Conservation (phyloP, 1,139 yeast genomes). For the Scheffersomyces segobiensis region DNA sequence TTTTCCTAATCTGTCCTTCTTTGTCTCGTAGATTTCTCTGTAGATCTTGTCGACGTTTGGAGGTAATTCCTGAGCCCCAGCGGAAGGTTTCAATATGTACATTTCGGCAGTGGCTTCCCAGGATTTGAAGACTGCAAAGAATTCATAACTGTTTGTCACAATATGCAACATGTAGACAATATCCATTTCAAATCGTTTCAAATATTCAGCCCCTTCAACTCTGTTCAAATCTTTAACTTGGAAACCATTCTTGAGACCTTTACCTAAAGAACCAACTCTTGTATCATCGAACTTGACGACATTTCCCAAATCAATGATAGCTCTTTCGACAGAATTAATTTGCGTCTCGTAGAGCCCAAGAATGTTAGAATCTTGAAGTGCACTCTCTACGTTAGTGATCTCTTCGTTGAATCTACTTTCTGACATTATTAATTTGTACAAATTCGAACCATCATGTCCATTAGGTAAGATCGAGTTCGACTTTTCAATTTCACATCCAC, state of each 20-base stretch:
- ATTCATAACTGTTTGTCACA: conserved; percentile 74
- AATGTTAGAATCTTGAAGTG: conserved; percentile 64
- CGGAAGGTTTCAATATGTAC: conserved; percentile 68
- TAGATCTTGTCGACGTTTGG: conserved; percentile 54
- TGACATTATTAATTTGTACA: conserved; percentile 68
- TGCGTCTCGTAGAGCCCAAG: conserved; percentile 79
- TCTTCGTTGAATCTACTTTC: conserved; percentile 64
- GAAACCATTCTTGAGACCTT: conserved; percentile 85
- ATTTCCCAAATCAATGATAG: conserved; percentile 76
- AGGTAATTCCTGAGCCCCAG: conserved; percentile 65
- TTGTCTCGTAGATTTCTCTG: conserved; percentile 48
- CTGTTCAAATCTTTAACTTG: conserved; percentile 56
- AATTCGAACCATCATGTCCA: conserved; percentile 57
- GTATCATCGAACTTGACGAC: conserved; percentile 68
- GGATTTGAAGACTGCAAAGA: conserved; percentile 66
- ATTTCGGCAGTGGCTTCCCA: conserved; percentile 56
- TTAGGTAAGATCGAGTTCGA: conserved; percentile 68
- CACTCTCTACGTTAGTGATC: conserved; percentile 55
- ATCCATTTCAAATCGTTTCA: conserved; percentile 56
- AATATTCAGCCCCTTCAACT: conserved; percentile 49
- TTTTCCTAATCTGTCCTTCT: conserved; percentile 46
- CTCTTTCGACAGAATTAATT: conserved; percentile 67
- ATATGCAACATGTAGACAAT: conserved; percentile 72
- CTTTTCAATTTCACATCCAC: conserved; percentile 59
- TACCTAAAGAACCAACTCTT: conserved; percentile 79